phyloP scores from a whole-genome alignment of 2,329 filamentous ascomycete genomes.

The Fusarium floridanum region DNA sequence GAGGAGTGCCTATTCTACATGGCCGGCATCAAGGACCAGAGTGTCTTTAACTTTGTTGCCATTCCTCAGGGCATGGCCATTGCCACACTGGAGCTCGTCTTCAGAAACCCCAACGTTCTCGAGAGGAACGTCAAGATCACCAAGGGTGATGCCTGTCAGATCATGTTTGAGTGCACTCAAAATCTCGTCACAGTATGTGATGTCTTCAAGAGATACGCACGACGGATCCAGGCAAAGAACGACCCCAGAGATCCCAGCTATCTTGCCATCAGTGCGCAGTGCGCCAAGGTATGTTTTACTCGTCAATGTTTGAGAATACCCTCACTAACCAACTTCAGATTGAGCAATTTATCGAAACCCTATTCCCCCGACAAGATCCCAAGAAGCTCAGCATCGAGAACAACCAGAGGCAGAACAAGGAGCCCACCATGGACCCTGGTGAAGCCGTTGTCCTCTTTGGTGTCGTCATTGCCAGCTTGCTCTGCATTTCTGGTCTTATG shows the following conservation, averaged over 20 bases:
- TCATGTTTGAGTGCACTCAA: constrained; percentile 95
- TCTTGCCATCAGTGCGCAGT: constrained; percentile 89
- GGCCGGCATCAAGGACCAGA: constrained; percentile 93
- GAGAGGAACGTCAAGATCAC: constrained; percentile 94
- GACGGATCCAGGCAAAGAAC: constrained; percentile 92
- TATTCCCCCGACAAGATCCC: constrained; percentile 88
- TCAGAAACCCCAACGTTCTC: constrained; percentile 90
- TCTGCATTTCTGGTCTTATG: constrained; percentile 82
- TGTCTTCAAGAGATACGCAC: constrained; percentile 82
- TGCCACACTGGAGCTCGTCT: constrained; percentile 90
- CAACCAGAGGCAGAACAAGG: constrained; percentile 54
- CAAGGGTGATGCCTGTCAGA: constrained; percentile 89
- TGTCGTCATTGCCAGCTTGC: constrained; percentile 76
- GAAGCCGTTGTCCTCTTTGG: constrained; percentile 75
- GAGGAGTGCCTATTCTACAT: constrained; percentile 99
- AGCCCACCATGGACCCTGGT: constrained; percentile 64
- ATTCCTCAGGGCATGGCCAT: constrained; percentile 99
- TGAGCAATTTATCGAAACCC: constrained; percentile 93
- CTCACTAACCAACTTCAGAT: constrained; percentile 66
- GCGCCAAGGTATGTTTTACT: constrained; percentile 75
- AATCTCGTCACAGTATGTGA: constrained; percentile 86
- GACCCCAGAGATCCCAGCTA: constrained; percentile 93
- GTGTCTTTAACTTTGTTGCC: constrained; percentile 98
- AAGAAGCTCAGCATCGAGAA: constrained; percentile 65
- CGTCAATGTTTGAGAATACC: accelerated